A percentile compares a stretch with the other conserved stretches of the same genome.
These are phyloP conservation scores for Calocera viscosa DNA, from an alignment of 768 basidiomycete genomes.

Conservation along the genomic window DNA sequence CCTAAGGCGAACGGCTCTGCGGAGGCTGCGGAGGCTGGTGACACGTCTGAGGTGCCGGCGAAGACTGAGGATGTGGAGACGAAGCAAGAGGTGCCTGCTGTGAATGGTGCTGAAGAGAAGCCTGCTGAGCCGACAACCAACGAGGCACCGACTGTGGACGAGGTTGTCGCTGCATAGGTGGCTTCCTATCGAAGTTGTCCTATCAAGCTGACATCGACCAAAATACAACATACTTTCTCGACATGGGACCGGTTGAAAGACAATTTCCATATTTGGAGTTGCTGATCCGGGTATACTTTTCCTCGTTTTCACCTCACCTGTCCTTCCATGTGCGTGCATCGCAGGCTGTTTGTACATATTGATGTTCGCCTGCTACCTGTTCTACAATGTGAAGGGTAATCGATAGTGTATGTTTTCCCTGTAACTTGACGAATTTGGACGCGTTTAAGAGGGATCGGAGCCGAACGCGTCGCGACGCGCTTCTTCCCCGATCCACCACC, in stretches of 20 bases:
- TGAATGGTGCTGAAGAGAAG: background rate
- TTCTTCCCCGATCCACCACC: background rate
- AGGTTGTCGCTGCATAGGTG: background rate
- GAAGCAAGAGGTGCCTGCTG: slow-evolving; percentile 9
- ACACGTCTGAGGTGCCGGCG: background rate
- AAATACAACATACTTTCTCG: background rate
- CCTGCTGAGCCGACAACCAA: background rate
- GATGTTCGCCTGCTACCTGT: slow-evolving; percentile 1
- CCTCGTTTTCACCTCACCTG: background rate
- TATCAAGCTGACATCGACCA: background rate
- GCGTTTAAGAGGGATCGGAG: background rate
- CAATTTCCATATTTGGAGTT: background rate
- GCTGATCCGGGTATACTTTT: background rate
- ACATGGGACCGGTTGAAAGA: slow-evolving; percentile 1
- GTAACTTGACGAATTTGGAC: background rate
- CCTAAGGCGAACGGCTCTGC: background rate
- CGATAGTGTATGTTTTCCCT: slow-evolving; percentile 1
- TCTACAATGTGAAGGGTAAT: slow-evolving; percentile 10
- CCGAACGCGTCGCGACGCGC: background rate
- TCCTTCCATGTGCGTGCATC: slow-evolving; percentile 3
- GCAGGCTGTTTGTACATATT: slow-evolving; percentile 8
- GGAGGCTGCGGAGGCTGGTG: background rate
- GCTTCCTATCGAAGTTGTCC: background rate
- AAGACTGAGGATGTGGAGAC: slow-evolving; percentile 7
- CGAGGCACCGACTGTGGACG: background rate